A percentile compares a stretch with the other conserved stretches of the same genome.
phyloP scores from a whole-genome alignment of 495 filamentous ascomycete species.

The Neurospora sp. region DNA sequence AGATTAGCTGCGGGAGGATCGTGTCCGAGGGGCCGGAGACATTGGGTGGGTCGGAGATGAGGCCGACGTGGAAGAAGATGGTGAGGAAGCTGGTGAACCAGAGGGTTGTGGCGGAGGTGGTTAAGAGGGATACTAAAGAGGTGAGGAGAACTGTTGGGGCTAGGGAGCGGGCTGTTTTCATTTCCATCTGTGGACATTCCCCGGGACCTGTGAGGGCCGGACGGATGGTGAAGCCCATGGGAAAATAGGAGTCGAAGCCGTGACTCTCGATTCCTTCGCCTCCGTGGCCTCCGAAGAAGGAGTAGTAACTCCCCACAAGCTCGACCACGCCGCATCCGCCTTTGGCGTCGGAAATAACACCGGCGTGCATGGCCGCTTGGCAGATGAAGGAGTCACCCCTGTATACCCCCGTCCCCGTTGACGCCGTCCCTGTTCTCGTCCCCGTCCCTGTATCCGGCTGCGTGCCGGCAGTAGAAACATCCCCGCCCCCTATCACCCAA shows the following conservation, averaged over 20 bases:
- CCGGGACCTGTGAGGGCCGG: not conserved
- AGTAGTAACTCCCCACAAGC: conserved; percentile 55
- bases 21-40: conserved; percentile 24
- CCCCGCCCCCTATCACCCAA: conserved; percentile 63
- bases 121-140: conserved; percentile 56
- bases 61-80: conserved; percentile 66
- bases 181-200: not conserved
- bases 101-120: conserved; percentile 55
- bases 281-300: conserved; percentile 50
- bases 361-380: conserved; percentile 43
- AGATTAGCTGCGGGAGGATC: conserved; percentile 46
- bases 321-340: conserved; percentile 58
- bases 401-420: conserved; percentile 34
- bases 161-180: conserved; percentile 22
- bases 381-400: conserved; percentile 69
- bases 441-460: conserved; percentile 4
- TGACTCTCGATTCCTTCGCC: conserved; percentile 50
- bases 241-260: conserved; percentile 67
- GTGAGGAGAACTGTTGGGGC: conserved; percentile 61
- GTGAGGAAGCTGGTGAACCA: conserved; percentile 62
- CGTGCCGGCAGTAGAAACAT: conserved; percentile 7
- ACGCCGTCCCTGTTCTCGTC: not conserved
- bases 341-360: conserved; percentile 51
- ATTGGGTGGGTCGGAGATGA: conserved; percentile 65
- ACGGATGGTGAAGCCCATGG: conserved; percentile 61